These are phyloP conservation scores for Cutaneotrichosporon curvatum DNA, from an alignment of 1,284 basidiomycete species.

Conservation along the genomic window DNA sequence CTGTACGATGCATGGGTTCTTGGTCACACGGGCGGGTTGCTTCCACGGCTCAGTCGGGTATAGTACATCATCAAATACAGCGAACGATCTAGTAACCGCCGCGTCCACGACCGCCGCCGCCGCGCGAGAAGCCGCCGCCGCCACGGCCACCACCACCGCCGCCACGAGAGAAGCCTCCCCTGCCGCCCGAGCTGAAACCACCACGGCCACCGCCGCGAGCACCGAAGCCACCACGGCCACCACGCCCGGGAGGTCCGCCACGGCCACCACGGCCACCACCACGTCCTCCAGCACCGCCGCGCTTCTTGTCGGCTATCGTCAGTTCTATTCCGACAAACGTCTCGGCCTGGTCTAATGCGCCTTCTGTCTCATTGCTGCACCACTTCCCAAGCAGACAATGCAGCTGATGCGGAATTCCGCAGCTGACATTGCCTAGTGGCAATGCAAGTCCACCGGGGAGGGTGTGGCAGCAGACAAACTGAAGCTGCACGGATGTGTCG, in stretches of 20 bases:
- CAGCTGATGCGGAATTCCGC: no score
- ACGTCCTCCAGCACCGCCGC: conserved; percentile 2
- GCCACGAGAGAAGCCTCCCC: conserved; percentile 3
- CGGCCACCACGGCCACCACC: conserved; percentile 4
- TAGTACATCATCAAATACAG: conserved; percentile 11
- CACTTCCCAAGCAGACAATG: no score
- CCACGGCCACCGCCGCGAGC: conserved; percentile 11
- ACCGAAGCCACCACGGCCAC: conserved; percentile 12
- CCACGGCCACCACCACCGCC: conserved; percentile 11
- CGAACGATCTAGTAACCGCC: conserved; percentile 12
- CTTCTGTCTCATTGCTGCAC: no score
- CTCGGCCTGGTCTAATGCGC: no score
- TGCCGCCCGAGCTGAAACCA: conserved; percentile 5
- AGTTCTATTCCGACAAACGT: neutral
- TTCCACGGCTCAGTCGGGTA: conserved; percentile 3
- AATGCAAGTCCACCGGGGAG: neutral
- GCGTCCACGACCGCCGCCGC: conserved; percentile 13
- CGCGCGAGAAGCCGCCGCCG: conserved; percentile 14
- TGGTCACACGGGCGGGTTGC: no score
- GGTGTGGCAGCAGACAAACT: no score
- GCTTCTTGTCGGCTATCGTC: conserved; percentile 10
- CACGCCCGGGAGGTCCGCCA: conserved; percentile 4
- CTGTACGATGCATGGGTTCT: no score
- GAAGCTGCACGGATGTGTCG: neutral
- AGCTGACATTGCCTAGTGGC: no score